Evolutionary conservation across 2,329 filamentous ascomycete species (phyloP).

Genomic region (Ceratocystiopsis minuta): DNA sequence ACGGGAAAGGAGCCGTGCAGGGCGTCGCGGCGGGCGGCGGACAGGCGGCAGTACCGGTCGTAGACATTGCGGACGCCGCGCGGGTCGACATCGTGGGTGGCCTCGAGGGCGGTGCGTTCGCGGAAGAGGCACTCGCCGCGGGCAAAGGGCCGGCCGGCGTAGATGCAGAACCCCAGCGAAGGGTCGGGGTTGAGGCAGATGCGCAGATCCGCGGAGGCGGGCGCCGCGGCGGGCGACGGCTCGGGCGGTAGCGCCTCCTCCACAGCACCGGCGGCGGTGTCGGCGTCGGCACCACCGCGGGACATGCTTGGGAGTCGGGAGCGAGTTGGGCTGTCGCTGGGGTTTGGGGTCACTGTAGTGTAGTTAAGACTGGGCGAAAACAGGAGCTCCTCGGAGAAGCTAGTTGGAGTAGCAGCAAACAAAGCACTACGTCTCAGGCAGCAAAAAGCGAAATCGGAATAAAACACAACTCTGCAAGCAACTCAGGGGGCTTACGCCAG

Average conservation of each 20-base stretch:
- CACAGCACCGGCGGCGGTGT: neutral
- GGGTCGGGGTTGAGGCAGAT: conserved; percentile 8
- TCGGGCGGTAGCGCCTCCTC: neutral
- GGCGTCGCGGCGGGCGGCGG: neutral
- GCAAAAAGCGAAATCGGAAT: no score
- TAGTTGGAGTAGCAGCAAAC: no score
- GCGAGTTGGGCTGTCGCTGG: no score
- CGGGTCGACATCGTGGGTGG: conserved; percentile 8
- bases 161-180: conserved; percentile 15
- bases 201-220: conserved; percentile 1
- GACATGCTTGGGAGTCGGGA: no score
- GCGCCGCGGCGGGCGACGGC: no score
- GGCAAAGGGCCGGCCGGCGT: conserved; percentile 11
- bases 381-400: no score
- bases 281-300: neutral
- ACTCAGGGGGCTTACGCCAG: no score
- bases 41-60: conserved; percentile 2
- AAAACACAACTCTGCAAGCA: no score
- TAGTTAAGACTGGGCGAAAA: no score
- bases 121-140: conserved; percentile 13
- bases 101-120: conserved; percentile 11
- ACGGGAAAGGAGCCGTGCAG: conserved; percentile 10
- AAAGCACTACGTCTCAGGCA: no score
- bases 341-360: no score
- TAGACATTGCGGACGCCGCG: conserved; percentile 7